A percentile compares a stretch with the other conserved stretches of the same genome.
phyloP scores from a whole-genome alignment of 2,329 filamentous ascomycete genomes.

The Hypoxylon sp. region DNA sequence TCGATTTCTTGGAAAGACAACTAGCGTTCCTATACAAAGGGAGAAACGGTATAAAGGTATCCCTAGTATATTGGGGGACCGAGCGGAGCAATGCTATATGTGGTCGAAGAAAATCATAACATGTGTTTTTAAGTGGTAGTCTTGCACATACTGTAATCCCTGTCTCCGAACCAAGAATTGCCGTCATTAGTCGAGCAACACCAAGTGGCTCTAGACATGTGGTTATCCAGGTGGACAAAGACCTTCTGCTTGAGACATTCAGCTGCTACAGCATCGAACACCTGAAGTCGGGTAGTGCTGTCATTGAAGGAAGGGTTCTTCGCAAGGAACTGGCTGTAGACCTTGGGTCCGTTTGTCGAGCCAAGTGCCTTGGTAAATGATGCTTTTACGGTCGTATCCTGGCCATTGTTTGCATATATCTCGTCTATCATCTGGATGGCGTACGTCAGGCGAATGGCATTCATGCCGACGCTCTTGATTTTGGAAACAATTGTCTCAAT shows the following conservation, averaged over 20 bases:
- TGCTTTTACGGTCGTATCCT: slow-evolving; percentile 62
- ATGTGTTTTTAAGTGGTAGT: background rate
- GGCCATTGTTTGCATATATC: slow-evolving; percentile 64
- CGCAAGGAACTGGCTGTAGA: slow-evolving; percentile 66
- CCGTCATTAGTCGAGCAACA: slow-evolving; percentile 70
- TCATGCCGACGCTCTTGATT: slow-evolving; percentile 73
- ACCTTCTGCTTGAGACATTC: slow-evolving; percentile 70
- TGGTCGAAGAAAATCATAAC: background rate
- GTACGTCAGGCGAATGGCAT: slow-evolving; percentile 74
- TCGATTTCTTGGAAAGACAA: background rate
- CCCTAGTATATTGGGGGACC: background rate
- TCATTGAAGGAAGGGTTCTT: slow-evolving; percentile 71
- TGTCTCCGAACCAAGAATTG: slow-evolving; percentile 74
- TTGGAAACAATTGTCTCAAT: slow-evolving; percentile 68
- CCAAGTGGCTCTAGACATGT: slow-evolving; percentile 72
- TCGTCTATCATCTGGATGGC: slow-evolving; percentile 76
- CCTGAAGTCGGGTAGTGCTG: slow-evolving; percentile 63
- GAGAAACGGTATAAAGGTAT: background rate
- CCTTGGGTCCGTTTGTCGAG: slow-evolving; percentile 65
- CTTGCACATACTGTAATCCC: slow-evolving; percentile 61
- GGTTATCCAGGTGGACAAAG: slow-evolving; percentile 73
- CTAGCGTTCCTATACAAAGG: background rate
- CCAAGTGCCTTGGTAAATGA: slow-evolving; percentile 66
- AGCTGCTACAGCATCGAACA: slow-evolving; percentile 74
- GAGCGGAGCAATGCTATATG: background rate